Conservation (phyloP, 2,329 filamentous ascomycete genomes). For the Talaromyces marneffei region DNA sequence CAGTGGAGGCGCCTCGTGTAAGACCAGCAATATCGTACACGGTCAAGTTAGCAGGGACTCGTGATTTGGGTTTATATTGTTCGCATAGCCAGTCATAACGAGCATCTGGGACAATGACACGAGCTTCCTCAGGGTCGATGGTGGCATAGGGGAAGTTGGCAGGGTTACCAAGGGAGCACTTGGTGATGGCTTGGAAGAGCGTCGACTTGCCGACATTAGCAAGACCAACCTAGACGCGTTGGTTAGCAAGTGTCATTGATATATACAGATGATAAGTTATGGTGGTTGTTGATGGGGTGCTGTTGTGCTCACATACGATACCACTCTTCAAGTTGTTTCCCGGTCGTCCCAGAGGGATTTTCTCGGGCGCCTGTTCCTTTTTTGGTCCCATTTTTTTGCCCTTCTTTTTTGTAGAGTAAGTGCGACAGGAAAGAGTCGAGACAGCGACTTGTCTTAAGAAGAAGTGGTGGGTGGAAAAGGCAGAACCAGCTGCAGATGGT, state of each 20-base stretch:
- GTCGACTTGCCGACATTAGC: constrained; percentile 99
- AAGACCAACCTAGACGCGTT: constrained; percentile 69
- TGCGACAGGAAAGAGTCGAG: constrained; percentile 45
- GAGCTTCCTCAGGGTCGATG: constrained; percentile 96
- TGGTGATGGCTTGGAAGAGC: constrained; percentile 98
- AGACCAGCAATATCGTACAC: constrained; percentile 98
- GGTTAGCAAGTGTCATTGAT: constrained; percentile 15
- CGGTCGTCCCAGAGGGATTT: constrained; percentile 89
- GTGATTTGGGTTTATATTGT: constrained; percentile 96
- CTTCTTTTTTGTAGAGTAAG: constrained; percentile 55
- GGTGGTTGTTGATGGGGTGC: neutral
- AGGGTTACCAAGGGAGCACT: constrained; percentile 93
- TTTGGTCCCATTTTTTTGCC: constrained; percentile 87
- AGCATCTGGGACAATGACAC: constrained; percentile 92
- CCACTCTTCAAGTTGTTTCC: constrained; percentile 99
- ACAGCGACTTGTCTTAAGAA: constrained; percentile 18
- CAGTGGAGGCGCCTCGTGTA: constrained; percentile 90
- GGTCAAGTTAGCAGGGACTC: constrained; percentile 94
- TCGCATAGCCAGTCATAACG: constrained; percentile 93
- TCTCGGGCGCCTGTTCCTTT: constrained; percentile 86
- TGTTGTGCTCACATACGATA: constrained; percentile 69
- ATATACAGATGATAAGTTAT: neutral
- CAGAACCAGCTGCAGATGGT: constrained; percentile 62
- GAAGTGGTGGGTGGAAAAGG: constrained; percentile 42
- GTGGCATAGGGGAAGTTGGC: constrained; percentile 99